Evolutionary conservation across 495 filamentous ascomycete genomes (phyloP), one percentile per base, ranked within the genome.

Genomic region (Lasiosphaeria miniovina): DNA sequence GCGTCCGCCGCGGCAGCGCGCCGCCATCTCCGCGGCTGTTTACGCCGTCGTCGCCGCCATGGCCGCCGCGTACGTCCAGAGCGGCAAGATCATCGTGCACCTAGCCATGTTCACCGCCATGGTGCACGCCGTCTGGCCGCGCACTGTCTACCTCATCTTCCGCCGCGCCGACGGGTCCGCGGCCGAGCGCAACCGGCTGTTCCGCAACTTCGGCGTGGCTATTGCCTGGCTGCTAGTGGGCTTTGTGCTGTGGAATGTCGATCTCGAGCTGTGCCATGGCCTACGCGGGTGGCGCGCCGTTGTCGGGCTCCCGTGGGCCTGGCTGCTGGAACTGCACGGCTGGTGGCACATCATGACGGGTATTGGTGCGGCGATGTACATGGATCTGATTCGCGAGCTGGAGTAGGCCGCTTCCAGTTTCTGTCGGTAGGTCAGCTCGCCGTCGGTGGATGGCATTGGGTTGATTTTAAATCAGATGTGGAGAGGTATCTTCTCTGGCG

Each of bases 271-370:
- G 54, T 83, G 81, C 55, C 48, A 60, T 2, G 49, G 65, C 32
- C 59, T 82, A 6, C 74, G 75, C 7, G 9, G 38, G 0, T 2
- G 70, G 17, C 76, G 75, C 54, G 68, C 65, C 14, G 15, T 17
- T 0, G 56, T 80, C 14, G 81, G 81, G 3, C 64, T 82, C 57
- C 84, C 82, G 1, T 82, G 71, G 77, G 78, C 74, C 33, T 81
- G 78, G 59, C 32, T 82, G 1, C 61, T 85, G 1, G 82, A 84
- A 64, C 64, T 86, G 15, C 84, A 88, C 68, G 83, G 84, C 32
- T 88, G 81, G 80, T 85, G 82, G 83, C 82, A 84, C 68, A 68
- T 84, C 32, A 71, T 80, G 41, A 84, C 81, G 4, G 81, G 75
- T 3, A 68, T 81, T 12, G 75, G 77, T 7, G 80, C 81, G 3